phyloP scores from a whole-genome alignment of 2,329 filamentous ascomycete genomes.

The Botrytis fragariae region DNA sequence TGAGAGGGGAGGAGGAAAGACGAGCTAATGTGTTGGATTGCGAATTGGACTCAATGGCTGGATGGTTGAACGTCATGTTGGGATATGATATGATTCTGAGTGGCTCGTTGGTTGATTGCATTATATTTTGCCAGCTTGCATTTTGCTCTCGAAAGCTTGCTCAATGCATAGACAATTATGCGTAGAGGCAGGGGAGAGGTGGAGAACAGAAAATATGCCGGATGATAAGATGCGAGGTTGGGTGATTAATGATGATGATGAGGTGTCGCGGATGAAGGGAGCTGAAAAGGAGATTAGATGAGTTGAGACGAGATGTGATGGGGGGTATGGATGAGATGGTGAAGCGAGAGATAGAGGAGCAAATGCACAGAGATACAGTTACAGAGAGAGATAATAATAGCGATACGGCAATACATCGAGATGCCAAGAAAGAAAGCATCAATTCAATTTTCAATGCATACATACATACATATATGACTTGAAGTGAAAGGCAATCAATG shows the following conservation, averaged over 20 bases:
- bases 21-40: constrained; percentile 12
- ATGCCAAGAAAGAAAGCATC: background rate
- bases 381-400: background rate
- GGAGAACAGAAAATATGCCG: background rate
- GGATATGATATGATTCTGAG: constrained; percentile 7
- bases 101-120: constrained; percentile 7
- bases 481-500: background rate
- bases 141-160: background rate
- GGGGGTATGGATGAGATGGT: background rate
- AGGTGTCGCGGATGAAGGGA: background rate
- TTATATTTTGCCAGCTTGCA: background rate
- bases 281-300: background rate
- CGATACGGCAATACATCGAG: background rate
- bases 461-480: background rate
- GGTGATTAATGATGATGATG: background rate
- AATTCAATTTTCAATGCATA: background rate
- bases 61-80: background rate
- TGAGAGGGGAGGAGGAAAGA: background rate
- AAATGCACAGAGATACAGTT: background rate
- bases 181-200: background rate
- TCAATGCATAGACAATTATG: background rate
- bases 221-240: background rate
- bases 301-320: background rate
- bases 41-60: constrained; percentile 14
- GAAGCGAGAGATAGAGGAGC: background rate